Conservation (phyloP, 768 basidiomycete genomes). For the Cystobasidiopsis lactophilus region DNA sequence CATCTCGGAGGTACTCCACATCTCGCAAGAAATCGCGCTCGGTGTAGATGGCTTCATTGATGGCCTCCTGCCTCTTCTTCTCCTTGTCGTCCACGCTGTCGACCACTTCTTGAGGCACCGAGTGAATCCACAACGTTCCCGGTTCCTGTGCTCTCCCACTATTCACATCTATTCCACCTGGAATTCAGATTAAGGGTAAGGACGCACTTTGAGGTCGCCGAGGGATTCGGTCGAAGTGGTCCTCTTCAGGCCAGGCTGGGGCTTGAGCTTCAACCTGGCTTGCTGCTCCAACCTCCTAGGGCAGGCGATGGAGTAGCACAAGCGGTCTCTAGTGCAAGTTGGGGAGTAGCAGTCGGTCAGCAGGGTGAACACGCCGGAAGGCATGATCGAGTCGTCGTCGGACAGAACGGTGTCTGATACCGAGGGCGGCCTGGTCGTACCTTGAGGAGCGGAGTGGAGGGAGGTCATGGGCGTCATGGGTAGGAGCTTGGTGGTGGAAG, state of each 20-base stretch:
- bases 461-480: background rate
- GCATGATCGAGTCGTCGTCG: constrained; percentile 32
- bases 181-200: background rate
- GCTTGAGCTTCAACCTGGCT: constrained; percentile 79
- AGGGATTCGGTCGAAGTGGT: constrained; percentile 34
- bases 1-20: constrained; percentile 91
- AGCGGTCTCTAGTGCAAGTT: constrained; percentile 72
- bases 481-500: background rate
- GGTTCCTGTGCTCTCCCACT: constrained; percentile 38
- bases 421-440: constrained; percentile 7
- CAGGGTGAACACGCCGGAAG: constrained; percentile 84
- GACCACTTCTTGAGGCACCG: constrained; percentile 79
- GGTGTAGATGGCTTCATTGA: constrained; percentile 85
- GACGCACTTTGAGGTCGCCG: background rate
- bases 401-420: constrained; percentile 11
- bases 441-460: constrained; percentile 3
- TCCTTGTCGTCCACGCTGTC: constrained; percentile 79
- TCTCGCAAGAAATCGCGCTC: constrained; percentile 95
- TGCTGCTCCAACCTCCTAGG: constrained; percentile 86
- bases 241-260: constrained; percentile 54
- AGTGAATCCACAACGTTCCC: constrained; percentile 84
- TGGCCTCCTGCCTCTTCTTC: constrained; percentile 90
- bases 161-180: no score
- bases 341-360: constrained; percentile 96
- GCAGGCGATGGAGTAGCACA: constrained; percentile 97